Conservation (phyloP, 2,329 filamentous ascomycete genomes). For the Periconia sp. region DNA sequence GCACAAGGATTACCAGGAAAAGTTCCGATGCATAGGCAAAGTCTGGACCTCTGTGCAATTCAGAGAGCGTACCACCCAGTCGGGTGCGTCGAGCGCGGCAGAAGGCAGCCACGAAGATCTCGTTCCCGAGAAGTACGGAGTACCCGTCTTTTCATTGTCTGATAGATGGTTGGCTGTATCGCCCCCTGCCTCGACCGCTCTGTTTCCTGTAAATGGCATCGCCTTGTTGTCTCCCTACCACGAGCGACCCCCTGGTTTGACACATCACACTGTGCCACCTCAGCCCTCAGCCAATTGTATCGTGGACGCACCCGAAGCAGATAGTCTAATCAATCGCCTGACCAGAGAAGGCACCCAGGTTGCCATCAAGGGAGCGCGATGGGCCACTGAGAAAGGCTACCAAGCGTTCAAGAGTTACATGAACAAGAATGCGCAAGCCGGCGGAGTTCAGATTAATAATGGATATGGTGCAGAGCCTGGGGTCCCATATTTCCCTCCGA, state of each 20-base stretch:
- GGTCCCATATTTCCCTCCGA: conserved; percentile 69
- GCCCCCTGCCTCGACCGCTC: conserved; percentile 70
- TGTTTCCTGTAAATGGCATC: conserved; percentile 69
- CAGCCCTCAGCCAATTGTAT: conserved; percentile 67
- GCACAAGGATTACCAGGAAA: conserved; percentile 26
- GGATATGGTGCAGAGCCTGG: conserved; percentile 39
- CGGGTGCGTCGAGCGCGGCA: conserved; percentile 38
- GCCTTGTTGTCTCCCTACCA: conserved; percentile 55
- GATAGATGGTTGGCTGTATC: conserved; percentile 78
- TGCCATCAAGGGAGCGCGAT: conserved; percentile 71
- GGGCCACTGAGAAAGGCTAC: conserved; percentile 75
- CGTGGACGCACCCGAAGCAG: conserved; percentile 71
- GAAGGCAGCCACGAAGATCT: conserved; percentile 39
- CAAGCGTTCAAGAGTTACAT: conserved; percentile 82
- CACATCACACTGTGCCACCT: conserved; percentile 67
- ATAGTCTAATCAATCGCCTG: conserved; percentile 73
- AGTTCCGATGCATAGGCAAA: conserved; percentile 76
- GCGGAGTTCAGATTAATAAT: conserved; percentile 16
- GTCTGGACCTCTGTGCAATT: conserved; percentile 84
- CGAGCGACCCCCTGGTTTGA: conserved; percentile 58
- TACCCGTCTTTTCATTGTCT: conserved; percentile 68
- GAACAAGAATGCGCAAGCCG: conserved; percentile 51
- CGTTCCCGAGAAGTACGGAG: conserved; percentile 49
- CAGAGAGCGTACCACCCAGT: conserved; percentile 36
- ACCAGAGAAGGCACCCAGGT: conserved; percentile 80